phyloP scores from a whole-genome alignment of 2,329 filamentous ascomycete species.

The Fusarium sarcochroum region DNA sequence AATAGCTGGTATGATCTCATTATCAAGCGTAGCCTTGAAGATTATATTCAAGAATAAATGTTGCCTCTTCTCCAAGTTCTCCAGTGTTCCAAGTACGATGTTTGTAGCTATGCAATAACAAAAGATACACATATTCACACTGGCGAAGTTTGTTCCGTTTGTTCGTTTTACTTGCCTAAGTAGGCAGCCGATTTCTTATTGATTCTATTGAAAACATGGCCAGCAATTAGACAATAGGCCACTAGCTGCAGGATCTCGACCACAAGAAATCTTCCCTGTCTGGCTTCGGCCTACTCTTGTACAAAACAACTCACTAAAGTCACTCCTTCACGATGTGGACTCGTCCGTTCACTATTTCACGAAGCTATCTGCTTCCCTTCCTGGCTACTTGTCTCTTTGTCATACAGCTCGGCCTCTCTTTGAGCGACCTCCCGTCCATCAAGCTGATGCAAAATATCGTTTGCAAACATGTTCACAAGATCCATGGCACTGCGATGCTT shows the following conservation, averaged over 20 bases:
- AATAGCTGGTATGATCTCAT: background rate
- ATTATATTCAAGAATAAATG: too few species aligned
- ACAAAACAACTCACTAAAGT: background rate
- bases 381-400: conserved; percentile 43
- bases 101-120: background rate
- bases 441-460: conserved; percentile 47
- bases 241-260: background rate
- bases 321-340: conserved; percentile 23
- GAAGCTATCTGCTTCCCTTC: conserved; percentile 37
- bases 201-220: conserved; percentile 11
- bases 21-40: too few species aligned
- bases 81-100: background rate
- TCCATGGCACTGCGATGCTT: conserved; percentile 17
- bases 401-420: conserved; percentile 45
- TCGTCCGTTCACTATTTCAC: conserved; percentile 30
- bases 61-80: background rate
- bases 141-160: conserved; percentile 11
- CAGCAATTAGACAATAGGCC: conserved; percentile 6
- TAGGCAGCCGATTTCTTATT: conserved; percentile 10
- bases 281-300: background rate
- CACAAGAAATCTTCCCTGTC: background rate
- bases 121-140: background rate
- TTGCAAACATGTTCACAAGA: conserved; percentile 33
- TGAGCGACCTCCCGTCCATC: conserved; percentile 41
- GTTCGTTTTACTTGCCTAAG: background rate